Base-by-base conservation (phyloP, 2,329 filamentous ascomycete species). In the Anisogramma anomala region DNA sequence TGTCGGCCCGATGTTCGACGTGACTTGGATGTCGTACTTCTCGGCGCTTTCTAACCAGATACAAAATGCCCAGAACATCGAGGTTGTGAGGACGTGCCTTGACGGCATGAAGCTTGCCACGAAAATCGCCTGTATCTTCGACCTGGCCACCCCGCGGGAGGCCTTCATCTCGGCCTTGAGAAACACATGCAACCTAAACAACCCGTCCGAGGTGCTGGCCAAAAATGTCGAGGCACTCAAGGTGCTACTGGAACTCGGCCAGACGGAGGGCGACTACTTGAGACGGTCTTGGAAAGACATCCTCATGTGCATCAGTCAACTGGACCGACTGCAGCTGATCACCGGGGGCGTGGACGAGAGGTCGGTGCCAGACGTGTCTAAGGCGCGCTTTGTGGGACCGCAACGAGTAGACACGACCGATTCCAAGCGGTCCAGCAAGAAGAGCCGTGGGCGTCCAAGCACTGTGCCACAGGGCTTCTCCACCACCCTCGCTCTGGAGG, bases 11-110 rank as follows among this genome's bases (percentile, higher is more conserved):
- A 98, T 98, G 91, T 96, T 98, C 56, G 88, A 94, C 53, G 87
- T 94, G 18, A 93, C 87, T 0, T 98, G 91, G 91, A 98, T 96
- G 89, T 94, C 89, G 8, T 93, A 95, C 60, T 82, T 98, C 55
- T 96, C 89, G 4, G 88, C 88, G 0, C 72, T 98, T 19, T 95
- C 89, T 1, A 88, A 84, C 37, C 84, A 93, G 51, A 88, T 91
- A 58, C 91, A 96, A 53, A 88, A 94, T 56, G 83, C 85, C 0
- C 84, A 94, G 51, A 95, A 95, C 54, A 69, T 94, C 4, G 87
- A 95, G 50, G 84, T 91, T 13, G 88, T 95, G 59, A 86, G 81
- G 56, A 64, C 94, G 6, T 98, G 91, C 54, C 82, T 98, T 54
- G 89, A 98, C 55, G 91, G 91, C 3, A 86, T 96, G 71, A 94